Percentiles rank a stretch among this genome's conserved stretches.
Conservation (phyloP, 2,329 filamentous ascomycete species). For the Epichloe sibirici region DNA sequence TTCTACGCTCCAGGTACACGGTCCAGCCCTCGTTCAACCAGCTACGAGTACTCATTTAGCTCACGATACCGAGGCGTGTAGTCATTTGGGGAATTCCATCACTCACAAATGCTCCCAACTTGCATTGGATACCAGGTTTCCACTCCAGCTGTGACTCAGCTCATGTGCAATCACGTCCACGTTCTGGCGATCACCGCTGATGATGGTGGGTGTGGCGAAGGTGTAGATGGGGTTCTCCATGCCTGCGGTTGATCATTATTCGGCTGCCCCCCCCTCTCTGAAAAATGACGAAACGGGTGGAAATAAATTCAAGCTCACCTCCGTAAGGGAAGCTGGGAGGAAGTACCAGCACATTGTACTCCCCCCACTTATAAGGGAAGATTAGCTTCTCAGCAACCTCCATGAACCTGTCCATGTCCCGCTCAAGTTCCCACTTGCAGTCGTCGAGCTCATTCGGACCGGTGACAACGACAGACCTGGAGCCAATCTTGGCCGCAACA, state of each 20-base stretch:
- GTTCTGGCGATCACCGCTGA: conserved; percentile 83
- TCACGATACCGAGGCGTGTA: neutral
- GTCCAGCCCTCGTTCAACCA: conserved; percentile 82
- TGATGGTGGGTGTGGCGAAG: conserved; percentile 87
- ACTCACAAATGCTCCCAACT: conserved; percentile 71
- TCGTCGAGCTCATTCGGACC: conserved; percentile 75
- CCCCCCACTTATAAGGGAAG: conserved; percentile 89
- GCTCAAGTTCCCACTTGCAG: conserved; percentile 84
- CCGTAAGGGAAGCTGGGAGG: conserved; percentile 86
- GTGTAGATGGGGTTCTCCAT: conserved; percentile 94
- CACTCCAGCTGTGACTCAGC: conserved; percentile 69
- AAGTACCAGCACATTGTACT: conserved; percentile 86
- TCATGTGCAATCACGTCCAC: conserved; percentile 93
- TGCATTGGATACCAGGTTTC: conserved; percentile 68
- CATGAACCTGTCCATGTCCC: conserved; percentile 85
- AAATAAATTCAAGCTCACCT: conserved; percentile 32
- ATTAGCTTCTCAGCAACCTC: conserved; percentile 70
- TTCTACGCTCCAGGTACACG: conserved; percentile 81
- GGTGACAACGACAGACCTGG: conserved; percentile 71
- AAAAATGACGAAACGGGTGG: neutral
- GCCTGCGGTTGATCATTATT: conserved; percentile 24
- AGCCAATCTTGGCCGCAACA: conserved; percentile 72
- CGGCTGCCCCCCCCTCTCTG: neutral
- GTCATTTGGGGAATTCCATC: neutral
- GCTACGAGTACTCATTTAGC: conserved; percentile 20